These are phyloP conservation scores for Trypanosoma cruzi DNA, from an alignment of 208 protist species.

Conservation along the genomic window DNA sequence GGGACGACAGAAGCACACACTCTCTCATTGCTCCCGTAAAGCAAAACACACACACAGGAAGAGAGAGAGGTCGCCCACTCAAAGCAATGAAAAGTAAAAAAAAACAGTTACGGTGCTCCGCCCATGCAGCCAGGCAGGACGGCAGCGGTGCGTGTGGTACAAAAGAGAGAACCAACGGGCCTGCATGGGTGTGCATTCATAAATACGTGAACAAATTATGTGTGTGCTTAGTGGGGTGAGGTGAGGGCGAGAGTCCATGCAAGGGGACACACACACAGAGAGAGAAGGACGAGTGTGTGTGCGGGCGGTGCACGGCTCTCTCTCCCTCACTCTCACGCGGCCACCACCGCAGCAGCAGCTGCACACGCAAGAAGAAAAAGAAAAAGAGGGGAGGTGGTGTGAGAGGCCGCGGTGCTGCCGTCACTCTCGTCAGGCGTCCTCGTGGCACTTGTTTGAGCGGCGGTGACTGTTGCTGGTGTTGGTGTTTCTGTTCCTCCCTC, in stretches of 20 bases:
- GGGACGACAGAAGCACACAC: constrained; percentile 9
- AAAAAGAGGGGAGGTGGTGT: background rate
- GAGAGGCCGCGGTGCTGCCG: background rate
- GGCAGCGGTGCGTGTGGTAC: background rate
- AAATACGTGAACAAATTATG: background rate
- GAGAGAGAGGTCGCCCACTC: too few relatives aligned
- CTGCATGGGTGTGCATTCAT: background rate
- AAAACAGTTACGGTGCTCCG: background rate
- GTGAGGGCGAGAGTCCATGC: background rate
- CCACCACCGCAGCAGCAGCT: background rate
- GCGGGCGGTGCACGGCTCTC: background rate
- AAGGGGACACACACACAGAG: background rate
- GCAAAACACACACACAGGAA: too few relatives aligned
- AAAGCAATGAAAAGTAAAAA: too few relatives aligned
- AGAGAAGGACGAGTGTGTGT: background rate
- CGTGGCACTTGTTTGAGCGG: background rate
- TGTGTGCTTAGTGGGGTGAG: background rate
- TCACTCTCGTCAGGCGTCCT: background rate
- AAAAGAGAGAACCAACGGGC: background rate
- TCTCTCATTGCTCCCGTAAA: too few relatives aligned
- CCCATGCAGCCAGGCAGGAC: background rate
- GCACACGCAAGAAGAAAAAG: background rate
- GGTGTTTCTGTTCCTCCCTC: background rate
- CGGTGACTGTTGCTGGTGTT: background rate
- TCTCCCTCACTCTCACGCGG: background rate